A percentile compares a stretch with the other conserved stretches of the same genome.
These are phyloP conservation scores for Zelopaecilomyces penicillatus DNA, from an alignment of 2,329 filamentous ascomycete genomes.

Conservation along the genomic window DNA sequence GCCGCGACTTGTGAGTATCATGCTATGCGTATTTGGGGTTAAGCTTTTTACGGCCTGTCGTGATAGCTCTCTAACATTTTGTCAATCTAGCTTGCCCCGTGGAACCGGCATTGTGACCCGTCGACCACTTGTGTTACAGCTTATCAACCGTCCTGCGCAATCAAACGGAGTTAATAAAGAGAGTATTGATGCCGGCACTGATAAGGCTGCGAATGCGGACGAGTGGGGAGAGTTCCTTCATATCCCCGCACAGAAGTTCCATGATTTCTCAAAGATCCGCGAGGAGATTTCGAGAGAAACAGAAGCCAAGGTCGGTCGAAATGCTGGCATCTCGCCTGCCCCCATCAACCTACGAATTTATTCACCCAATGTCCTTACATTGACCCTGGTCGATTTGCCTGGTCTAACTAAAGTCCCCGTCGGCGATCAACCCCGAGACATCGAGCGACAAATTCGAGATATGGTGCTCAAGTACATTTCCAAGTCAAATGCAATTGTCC, in stretches of 20 bases:
- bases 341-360: conserved; percentile 98
- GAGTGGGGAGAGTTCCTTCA: conserved; percentile 99
- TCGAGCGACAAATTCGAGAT: conserved; percentile 91
- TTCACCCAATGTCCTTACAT: conserved; percentile 93
- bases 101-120: conserved; percentile 96
- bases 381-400: conserved; percentile 93
- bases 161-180: conserved; percentile 65
- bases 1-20: conserved; percentile 83
- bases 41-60: background rate
- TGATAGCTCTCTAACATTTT: conserved; percentile 8
- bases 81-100: conserved; percentile 67
- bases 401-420: conserved; percentile 95
- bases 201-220: conserved; percentile 83
- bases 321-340: conserved; percentile 90
- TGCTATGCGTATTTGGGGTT: no score
- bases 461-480: conserved; percentile 99
- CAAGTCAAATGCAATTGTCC: conserved; percentile 96
- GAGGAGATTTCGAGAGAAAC: conserved; percentile 97
- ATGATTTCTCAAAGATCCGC: conserved; percentile 96
- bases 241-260: conserved; percentile 94
- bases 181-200: conserved; percentile 57
- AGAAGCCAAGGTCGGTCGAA: conserved; percentile 89
- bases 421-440: conserved; percentile 91
- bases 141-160: conserved; percentile 81
- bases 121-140: conserved; percentile 89